Base-by-base conservation (phyloP, 257 asterid genomes). In the Nicotiana sylvestris region DNA sequence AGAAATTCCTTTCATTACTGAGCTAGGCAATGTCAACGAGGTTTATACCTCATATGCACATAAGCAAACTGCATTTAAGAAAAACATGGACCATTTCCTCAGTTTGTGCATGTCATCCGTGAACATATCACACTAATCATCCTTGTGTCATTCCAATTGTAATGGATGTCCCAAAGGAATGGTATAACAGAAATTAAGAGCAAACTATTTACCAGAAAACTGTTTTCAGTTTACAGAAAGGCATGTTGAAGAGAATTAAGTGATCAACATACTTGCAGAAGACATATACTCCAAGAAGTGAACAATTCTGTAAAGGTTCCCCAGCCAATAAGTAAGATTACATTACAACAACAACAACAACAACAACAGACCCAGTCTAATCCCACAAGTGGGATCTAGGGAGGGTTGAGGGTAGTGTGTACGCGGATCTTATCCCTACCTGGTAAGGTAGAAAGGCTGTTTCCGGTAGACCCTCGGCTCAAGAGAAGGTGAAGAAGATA, bases 271-370 rank as follows among this genome's bases (percentile, higher is more conserved):
- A 74, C 62, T 25, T 74, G 61, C 62, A 74, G 79, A 74, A 46
- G 21, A 74, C 61, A 49, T 25, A 72, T 21, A 49, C 27, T 74
- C 15, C 39, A 27, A 46, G 39, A 25, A 74, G 61, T 74, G 25
- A 15, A 13, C 79, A 25, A 72, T 72, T 43, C 60, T 46, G 30
- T 46, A 72, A 43, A 46, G 25, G 60, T 72, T 72, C 17, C 60
- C 17, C 60, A 21, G 37, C 37, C 61, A 72, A 49, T 49, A 74
- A 74, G 60, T 37, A 46, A 74, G 39, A 74, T 46, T 13, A 13
- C 15, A 51, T 81, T 80, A 96, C 98, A 1, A 39, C 9, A 39
- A 37, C 46, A 37, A 96, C 98, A 1, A 39, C 9, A 39, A 37
- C 46, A 37, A 37, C 46, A 37, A 7, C 10, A 7, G 49, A 43